Conservation (phyloP, 73 alveolate genomes). For the Paramecium sonneborni region DNA sequence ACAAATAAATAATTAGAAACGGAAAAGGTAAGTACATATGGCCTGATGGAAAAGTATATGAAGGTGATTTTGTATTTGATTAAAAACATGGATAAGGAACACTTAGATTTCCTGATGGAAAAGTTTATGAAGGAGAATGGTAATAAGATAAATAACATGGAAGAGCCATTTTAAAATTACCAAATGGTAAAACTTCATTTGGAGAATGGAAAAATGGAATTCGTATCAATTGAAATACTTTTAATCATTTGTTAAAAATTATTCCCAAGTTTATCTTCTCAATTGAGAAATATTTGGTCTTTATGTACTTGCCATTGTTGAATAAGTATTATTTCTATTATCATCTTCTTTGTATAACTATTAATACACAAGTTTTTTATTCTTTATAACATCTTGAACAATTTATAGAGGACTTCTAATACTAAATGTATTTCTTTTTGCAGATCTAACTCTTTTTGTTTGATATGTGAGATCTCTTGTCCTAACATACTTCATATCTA, state of each 20-base stretch:
- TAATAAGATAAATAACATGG: conserved; percentile 79
- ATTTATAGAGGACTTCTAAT: background rate
- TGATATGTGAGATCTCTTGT: background rate
- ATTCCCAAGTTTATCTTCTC: conserved; percentile 25
- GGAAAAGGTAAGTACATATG: conserved; percentile 76
- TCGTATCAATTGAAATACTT: conserved; percentile 46
- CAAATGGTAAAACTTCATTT: conserved; percentile 41
- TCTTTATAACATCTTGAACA: background rate
- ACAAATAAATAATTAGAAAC: conserved; percentile 55
- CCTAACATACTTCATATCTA: background rate
- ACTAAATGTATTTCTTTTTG: background rate
- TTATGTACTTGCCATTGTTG: background rate
- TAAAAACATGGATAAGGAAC: conserved; percentile 75
- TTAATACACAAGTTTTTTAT: background rate
- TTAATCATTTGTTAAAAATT: conserved; percentile 25
- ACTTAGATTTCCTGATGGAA: conserved; percentile 78
- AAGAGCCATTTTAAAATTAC: conserved; percentile 56
- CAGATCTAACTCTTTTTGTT: background rate
- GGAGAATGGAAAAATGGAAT: conserved; percentile 71
- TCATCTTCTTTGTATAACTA: conserved; percentile 4
- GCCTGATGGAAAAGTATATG: conserved; percentile 79
- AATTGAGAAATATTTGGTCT: background rate
- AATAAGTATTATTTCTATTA: background rate
- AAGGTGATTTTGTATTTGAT: conserved; percentile 73
- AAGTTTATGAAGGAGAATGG: conserved; percentile 75